Evolutionary conservation across 192 early-diverging fungal genomes (phyloP).

Genomic region (Spizellomyces punctatus): DNA sequence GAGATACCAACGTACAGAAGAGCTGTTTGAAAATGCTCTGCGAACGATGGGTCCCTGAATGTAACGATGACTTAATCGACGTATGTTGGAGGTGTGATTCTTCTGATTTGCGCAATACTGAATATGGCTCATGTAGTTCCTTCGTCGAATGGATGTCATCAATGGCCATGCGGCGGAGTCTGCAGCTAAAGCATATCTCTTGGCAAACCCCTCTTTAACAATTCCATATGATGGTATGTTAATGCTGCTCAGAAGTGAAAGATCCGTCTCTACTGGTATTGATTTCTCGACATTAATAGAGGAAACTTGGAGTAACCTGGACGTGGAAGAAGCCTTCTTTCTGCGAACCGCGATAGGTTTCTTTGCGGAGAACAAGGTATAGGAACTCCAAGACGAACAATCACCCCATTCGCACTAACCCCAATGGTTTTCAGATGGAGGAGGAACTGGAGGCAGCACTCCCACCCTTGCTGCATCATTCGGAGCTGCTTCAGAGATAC

Average conservation of each 20-base stretch:
- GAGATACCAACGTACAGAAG: slow-evolving; percentile 74
- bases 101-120: neutral
- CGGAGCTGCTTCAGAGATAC: slow-evolving; percentile 28
- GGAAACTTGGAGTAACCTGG: slow-evolving; percentile 55
- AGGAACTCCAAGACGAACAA: neutral
- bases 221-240: neutral
- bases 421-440: slow-evolving; percentile 8
- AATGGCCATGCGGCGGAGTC: slow-evolving; percentile 14
- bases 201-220: slow-evolving; percentile 1
- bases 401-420: neutral
- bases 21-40: slow-evolving; percentile 66
- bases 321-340: slow-evolving; percentile 55
- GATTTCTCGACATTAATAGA: neutral
- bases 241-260: too few relatives aligned
- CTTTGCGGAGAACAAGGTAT: slow-evolving; percentile 21
- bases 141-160: slow-evolving; percentile 26
- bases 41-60: slow-evolving; percentile 28
- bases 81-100: slow-evolving; percentile 2
- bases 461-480: slow-evolving; percentile 16
- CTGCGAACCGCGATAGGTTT: slow-evolving; percentile 14
- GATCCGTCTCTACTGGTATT: neutral
- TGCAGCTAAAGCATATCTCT: slow-evolving; percentile 16
- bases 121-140: slow-evolving; percentile 6
- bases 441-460: slow-evolving; percentile 30
- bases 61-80: slow-evolving; percentile 8